phyloP scores from a whole-genome alignment of 1,284 basidiomycete genomes.

The Rhodotorula sp. region DNA sequence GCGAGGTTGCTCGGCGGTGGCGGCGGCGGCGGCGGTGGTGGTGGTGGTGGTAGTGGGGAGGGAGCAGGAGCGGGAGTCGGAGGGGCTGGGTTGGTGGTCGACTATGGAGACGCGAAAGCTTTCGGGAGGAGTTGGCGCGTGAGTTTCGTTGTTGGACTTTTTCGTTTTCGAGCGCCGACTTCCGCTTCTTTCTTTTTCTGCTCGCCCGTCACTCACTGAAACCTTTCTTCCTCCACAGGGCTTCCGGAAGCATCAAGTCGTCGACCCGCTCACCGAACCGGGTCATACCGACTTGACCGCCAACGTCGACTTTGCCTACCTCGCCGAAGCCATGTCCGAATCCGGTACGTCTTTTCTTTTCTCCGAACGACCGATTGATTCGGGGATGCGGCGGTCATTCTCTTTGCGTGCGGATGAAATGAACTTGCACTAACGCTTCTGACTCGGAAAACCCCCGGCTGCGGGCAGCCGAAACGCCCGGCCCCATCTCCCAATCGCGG shows the following conservation, averaged over 20 bases:
- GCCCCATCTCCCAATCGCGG: conserved; percentile 65
- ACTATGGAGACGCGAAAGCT: conserved; percentile 77
- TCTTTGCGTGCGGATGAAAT: no score
- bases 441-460: no score
- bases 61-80: conserved; percentile 73
- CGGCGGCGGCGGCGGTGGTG: no score
- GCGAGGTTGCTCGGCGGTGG: conserved; percentile 59
- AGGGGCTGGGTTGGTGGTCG: conserved; percentile 80
- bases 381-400: no score
- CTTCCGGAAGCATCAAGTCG: conserved; percentile 82
- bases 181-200: no score
- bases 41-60: conserved; percentile 28
- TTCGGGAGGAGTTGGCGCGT: conserved; percentile 64
- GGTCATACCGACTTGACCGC: conserved; percentile 89
- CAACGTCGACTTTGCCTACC: conserved; percentile 91
- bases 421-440: no score
- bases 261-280: conserved; percentile 78
- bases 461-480: conserved; percentile 58
- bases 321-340: conserved; percentile 70
- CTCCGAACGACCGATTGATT: no score
- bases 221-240: conserved; percentile 57
- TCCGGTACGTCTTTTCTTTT: conserved; percentile 55
- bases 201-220: background rate
- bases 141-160: conserved; percentile 7
- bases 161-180: no score